Evolutionary conservation across 495 filamentous ascomycete species (phyloP), one percentile per base, ranked within the genome.

Genomic region (Cairneyella variabilis): DNA sequence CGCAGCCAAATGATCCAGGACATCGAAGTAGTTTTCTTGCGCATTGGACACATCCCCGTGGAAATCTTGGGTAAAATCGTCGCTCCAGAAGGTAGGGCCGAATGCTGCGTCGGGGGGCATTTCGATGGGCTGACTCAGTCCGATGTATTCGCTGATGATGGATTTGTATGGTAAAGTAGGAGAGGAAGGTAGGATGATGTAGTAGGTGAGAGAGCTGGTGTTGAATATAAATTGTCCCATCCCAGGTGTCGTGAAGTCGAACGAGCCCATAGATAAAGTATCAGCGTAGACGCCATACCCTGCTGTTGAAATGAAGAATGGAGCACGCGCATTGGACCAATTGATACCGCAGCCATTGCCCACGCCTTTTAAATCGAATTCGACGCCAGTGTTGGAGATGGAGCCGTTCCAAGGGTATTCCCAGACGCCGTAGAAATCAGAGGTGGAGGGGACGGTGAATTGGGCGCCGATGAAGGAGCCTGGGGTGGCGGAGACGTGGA

Each of bases 81-180:
- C 65, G 36, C 43, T 53, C 65, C 65, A 68, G 51, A 68, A 68
- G n/a, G 58, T 64, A 10, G 65, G 65, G 2, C 65, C 65, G 21
- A 62, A 58, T 4, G 58, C 61, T 11, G 63, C 61, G 12, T 62
- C 62, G 18, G 61, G 59, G 12, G 63, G 65, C 57, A 66, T 60
- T 38, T 56, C 46, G 20, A 54, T 50, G 14, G 49, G 34, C 17
- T 52, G 48, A 43, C 53, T 59, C 12, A 68, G 57, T 1, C 18
- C 48, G 2, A 61, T 62, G 41, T 66, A 66, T 27, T 62, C 53
- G 52, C 17, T 41, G 37, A 54, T 63, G 61, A 51, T 56, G 22
- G 46, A 48, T 40, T 39, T 57, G 34, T 42, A 46, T n/a, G n/a
- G n/a, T 16, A 52, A 53, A 32, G 14, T 56, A 54, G 28, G 60